Evolutionary conservation across 768 basidiomycete genomes (phyloP).

Genomic region (Leccinum boreale): DNA sequence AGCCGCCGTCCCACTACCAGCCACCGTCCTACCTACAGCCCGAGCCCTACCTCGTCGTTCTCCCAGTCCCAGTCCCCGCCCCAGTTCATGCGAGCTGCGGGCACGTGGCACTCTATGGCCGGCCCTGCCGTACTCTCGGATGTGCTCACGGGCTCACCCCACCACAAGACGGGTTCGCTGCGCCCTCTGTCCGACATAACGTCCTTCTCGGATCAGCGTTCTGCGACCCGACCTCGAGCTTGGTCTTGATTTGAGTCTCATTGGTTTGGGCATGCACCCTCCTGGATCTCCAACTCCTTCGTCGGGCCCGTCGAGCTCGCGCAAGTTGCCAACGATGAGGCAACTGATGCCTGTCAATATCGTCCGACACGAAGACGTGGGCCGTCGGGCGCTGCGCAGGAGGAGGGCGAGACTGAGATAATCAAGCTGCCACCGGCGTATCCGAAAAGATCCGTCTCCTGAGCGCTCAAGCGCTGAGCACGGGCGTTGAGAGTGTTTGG

Average conservation of each 20-base stretch:
- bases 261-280: slow-evolving; percentile 1
- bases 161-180: slow-evolving; percentile 17
- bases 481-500: no score
- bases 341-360: no score
- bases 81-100: slow-evolving; percentile 32
- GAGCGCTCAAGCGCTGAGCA: no score
- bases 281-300: slow-evolving; percentile 18
- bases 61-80: no score
- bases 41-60: no score
- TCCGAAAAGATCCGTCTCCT: slow-evolving; percentile 35
- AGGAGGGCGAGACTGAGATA: slow-evolving; percentile 55
- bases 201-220: slow-evolving; percentile 36
- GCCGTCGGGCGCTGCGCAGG: slow-evolving; percentile 33
- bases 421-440: slow-evolving; percentile 80
- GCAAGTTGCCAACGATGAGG: no score
- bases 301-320: slow-evolving; percentile 16
- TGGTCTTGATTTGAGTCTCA: neutral
- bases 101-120: slow-evolving; percentile 18
- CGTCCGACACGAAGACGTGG: no score
- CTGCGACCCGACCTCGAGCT: slow-evolving; percentile 39
- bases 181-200: slow-evolving; percentile 27
- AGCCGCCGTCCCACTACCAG: no score
- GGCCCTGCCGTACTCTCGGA: slow-evolving; percentile 17
- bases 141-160: slow-evolving; percentile 17
- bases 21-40: no score